phyloP scores from a whole-genome alignment of 140 eudicot species.

The Cichorium intybus region DNA sequence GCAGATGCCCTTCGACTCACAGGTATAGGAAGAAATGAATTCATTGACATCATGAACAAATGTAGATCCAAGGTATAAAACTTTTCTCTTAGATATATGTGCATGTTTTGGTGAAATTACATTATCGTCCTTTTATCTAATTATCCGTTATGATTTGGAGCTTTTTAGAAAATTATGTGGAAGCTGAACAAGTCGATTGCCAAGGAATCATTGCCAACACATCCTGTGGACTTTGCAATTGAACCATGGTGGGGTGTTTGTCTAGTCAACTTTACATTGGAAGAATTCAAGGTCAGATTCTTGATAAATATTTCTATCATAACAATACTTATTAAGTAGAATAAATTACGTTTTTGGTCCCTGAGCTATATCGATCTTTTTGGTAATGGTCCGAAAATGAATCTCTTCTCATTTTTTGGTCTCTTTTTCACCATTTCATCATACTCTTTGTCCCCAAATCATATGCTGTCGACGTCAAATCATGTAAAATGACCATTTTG shows the following conservation, averaged over 20 bases:
- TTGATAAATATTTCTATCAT: slow-evolving; percentile 8
- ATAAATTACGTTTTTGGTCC: not conserved
- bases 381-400: too few species aligned
- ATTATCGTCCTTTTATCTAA: slow-evolving; percentile 14
- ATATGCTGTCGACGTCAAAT: too few species aligned
- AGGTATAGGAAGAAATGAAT: slow-evolving; percentile 96
- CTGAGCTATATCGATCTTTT: not conserved
- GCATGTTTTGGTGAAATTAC: not conserved
- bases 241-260: slow-evolving; percentile 99
- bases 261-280: slow-evolving; percentile 90
- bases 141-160: slow-evolving; percentile 31
- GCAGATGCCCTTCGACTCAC: slow-evolving; percentile 98
- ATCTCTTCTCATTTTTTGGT: too few species aligned
- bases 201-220: slow-evolving; percentile 85
- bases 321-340: not conserved
- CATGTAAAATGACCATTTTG: too few species aligned
- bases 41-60: slow-evolving; percentile 98
- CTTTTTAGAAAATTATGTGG: slow-evolving; percentile 97
- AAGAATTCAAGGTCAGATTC: slow-evolving; percentile 83
- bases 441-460: not conserved
- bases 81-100: not conserved
- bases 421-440: not conserved
- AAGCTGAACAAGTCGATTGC: slow-evolving; percentile 98
- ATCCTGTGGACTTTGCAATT: slow-evolving; percentile 87
- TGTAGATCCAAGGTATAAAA: slow-evolving; percentile 93